Conservation (phyloP, 495 filamentous ascomycete genomes). For the Mytilinidion resinicola region DNA sequence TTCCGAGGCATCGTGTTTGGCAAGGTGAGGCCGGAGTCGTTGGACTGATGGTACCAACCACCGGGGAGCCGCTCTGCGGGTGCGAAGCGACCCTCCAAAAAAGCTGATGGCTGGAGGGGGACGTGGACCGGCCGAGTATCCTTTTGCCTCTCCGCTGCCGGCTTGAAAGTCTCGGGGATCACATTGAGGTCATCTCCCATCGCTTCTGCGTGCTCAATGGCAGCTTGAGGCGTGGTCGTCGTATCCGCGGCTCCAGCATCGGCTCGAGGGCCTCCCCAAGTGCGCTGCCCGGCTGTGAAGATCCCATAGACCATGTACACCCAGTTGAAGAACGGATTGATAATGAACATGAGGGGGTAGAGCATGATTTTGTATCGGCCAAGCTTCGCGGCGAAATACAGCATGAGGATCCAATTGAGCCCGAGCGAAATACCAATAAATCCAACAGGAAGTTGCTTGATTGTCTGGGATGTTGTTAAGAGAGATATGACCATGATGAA, state of each 20-base stretch:
- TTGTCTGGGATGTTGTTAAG: slow-evolving; percentile 71
- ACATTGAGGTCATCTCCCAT: slow-evolving; percentile 89
- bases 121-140: slow-evolving; percentile 34
- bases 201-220: slow-evolving; percentile 69
- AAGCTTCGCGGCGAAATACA: slow-evolving; percentile 86
- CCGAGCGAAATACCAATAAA: slow-evolving; percentile 95
- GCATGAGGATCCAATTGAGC: slow-evolving; percentile 91
- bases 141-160: slow-evolving; percentile 52
- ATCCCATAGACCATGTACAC: slow-evolving; percentile 86
- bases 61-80: slow-evolving; percentile 52
- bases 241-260: slow-evolving; percentile 82
- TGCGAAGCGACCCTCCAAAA: slow-evolving; percentile 66
- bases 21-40: slow-evolving; percentile 45
- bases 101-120: slow-evolving; percentile 65
- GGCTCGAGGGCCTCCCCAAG: slow-evolving; percentile 92
- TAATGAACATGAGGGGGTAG: slow-evolving; percentile 90
- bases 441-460: slow-evolving; percentile 76
- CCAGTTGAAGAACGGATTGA: slow-evolving; percentile 99
- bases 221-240: slow-evolving; percentile 73
- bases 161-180: slow-evolving; percentile 81
- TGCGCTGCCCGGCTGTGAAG: slow-evolving; percentile 91
- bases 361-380: slow-evolving; percentile 88
- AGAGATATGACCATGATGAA: slow-evolving; percentile 91
- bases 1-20: slow-evolving; percentile 41
- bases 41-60: slow-evolving; percentile 57